Conservation (phyloP, 805 yeast species). For the Saccharomyces paradoxus region DNA sequence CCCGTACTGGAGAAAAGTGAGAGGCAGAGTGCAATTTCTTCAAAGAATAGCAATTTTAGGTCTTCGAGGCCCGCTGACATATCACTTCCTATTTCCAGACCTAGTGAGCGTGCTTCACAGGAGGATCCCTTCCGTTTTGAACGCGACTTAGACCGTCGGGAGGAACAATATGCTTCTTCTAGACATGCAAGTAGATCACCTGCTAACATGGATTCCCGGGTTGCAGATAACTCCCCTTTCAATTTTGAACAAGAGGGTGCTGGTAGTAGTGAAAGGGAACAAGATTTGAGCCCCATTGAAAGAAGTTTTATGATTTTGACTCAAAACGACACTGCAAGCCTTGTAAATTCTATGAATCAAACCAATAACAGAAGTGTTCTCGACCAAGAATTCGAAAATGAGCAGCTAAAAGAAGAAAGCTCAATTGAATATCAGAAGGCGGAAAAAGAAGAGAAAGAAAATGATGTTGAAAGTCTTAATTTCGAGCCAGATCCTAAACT, state of each 20-base stretch:
- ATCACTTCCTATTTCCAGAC: not conserved
- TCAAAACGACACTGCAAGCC: conserved; percentile 14
- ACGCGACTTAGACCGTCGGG: not conserved
- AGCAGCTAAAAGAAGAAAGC: not conserved
- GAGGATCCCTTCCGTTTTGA: not conserved
- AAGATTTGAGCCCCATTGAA: conserved; percentile 24
- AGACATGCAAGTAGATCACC: not conserved
- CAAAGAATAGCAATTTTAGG: not conserved
- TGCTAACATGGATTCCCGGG: not conserved
- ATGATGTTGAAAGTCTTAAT: conserved; percentile 11
- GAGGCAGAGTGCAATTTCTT: not conserved
- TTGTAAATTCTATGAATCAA: not conserved
- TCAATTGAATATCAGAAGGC: not conserved
- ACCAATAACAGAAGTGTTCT: not conserved
- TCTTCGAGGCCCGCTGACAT: not conserved
- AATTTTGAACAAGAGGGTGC: not conserved
- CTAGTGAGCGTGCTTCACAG: not conserved
- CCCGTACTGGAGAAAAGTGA: not conserved
- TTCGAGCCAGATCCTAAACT: conserved; percentile 16
- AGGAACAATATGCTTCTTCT: not conserved
- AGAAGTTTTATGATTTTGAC: conserved; percentile 27
- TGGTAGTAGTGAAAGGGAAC: not conserved
- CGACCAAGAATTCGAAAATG: not conserved
- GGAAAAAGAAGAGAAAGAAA: not conserved
- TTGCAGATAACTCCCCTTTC: not conserved